phyloP scores from a whole-genome alignment of 2,329 filamentous ascomycete genomes.

The Pestalotiopsis sp. region DNA sequence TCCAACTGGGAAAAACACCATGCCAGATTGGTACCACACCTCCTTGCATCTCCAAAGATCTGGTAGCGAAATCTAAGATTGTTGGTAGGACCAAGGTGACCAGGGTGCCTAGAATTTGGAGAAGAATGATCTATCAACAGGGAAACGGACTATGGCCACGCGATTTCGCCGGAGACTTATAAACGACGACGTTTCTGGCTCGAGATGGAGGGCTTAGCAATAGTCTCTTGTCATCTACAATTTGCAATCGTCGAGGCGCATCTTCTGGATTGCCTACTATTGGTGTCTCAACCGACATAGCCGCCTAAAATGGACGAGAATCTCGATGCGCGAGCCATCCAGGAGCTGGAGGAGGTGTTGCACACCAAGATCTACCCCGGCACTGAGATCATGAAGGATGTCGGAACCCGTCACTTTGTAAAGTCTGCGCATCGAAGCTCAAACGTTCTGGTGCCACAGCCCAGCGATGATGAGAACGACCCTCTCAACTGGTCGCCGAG shows the following conservation, averaged over 20 bases:
- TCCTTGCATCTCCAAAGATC: background rate
- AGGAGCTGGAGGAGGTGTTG: conserved; percentile 21
- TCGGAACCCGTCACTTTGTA: conserved; percentile 64
- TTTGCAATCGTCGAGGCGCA: background rate
- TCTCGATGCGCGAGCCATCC: conserved; percentile 24
- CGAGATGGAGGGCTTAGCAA: background rate
- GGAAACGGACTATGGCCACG: background rate
- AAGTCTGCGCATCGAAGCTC: conserved; percentile 46
- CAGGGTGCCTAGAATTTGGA: background rate
- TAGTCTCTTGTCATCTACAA: background rate
- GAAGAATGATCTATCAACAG: background rate
- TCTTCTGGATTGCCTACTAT: background rate
- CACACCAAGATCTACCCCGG: conserved; percentile 35
- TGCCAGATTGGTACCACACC: background rate
- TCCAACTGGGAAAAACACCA: background rate
- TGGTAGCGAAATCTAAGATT: background rate
- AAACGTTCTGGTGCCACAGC: conserved; percentile 46
- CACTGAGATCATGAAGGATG: conserved; percentile 46
- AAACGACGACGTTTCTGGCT: background rate
- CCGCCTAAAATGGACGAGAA: conserved; percentile 17
- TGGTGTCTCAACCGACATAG: background rate
- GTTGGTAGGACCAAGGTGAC: background rate
- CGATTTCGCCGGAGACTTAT: background rate
- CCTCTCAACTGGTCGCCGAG: conserved; percentile 48
- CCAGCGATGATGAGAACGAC: conserved; percentile 46